A percentile compares a stretch with the other conserved stretches of the same genome.
Conservation (phyloP, 164 flowering plant species). For the Euptelea pleiosperma region DNA sequence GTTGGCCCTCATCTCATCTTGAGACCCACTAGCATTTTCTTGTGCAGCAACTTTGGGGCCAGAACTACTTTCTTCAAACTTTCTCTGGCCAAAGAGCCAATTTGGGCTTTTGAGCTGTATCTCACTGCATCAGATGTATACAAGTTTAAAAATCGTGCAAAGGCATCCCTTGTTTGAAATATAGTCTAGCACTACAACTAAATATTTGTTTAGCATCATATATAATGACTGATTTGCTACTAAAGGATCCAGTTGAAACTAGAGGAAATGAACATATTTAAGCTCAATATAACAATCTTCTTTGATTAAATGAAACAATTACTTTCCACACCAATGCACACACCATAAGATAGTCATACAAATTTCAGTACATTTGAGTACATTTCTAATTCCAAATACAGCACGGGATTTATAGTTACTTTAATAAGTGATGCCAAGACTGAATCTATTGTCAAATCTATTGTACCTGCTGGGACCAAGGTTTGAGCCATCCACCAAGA, state of each 20-base stretch:
- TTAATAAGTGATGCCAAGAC: no score
- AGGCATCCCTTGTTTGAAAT: no score
- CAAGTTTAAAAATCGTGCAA: background rate
- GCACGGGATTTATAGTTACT: no score
- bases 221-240: background rate
- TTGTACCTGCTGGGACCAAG: no score
- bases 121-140: slow-evolving; percentile 50
- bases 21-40: slow-evolving; percentile 33
- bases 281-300: background rate
- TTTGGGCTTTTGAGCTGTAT: slow-evolving; percentile 96
- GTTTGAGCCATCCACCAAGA: no score
- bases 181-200: no score
- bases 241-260: background rate
- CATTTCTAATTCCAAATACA: no score
- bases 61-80: slow-evolving; percentile 57
- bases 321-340: background rate
- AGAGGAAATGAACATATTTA: background rate
- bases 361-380: no score
- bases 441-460: no score
- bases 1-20: slow-evolving; percentile 27
- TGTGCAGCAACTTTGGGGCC: slow-evolving; percentile 39
- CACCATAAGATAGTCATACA: no score
- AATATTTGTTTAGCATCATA: background rate
- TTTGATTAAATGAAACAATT: background rate
- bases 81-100: slow-evolving; percentile 97